Evolutionary conservation across 2,329 filamentous ascomycete genomes (phyloP).

Genomic region (Xylaria hypoxylon): DNA sequence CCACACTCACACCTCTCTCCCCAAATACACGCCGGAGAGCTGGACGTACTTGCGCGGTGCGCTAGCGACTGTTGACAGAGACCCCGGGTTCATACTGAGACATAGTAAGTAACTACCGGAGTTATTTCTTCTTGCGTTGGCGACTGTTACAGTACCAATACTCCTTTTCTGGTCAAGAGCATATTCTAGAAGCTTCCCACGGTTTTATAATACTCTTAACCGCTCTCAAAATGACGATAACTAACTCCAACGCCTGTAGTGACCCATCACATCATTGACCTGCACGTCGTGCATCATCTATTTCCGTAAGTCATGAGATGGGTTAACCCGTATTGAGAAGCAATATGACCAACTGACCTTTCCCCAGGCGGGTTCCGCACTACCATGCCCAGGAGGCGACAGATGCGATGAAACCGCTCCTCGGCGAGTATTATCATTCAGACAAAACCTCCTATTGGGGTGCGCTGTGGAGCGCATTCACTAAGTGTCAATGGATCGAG

Average conservation of each 20-base stretch:
- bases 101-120: constrained; percentile 51
- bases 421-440: constrained; percentile 65
- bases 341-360: background rate
- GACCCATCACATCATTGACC: constrained; percentile 74
- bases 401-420: constrained; percentile 65
- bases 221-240: background rate
- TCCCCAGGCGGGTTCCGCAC: constrained; percentile 63
- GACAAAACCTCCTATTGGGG: constrained; percentile 59
- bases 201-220: background rate
- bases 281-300: constrained; percentile 72
- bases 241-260: constrained; percentile 44
- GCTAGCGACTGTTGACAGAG: constrained; percentile 70
- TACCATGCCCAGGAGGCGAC: constrained; percentile 71
- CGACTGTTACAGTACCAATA: no score
- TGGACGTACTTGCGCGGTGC: constrained; percentile 74
- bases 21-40: constrained; percentile 64
- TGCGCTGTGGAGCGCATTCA: constrained; percentile 60
- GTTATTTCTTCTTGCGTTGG: background rate
- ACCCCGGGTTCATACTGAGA: constrained; percentile 70
- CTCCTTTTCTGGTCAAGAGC: background rate
- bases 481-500: constrained; percentile 61
- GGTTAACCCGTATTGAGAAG: background rate
- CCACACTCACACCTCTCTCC: constrained; percentile 64
- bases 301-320: constrained; percentile 59
- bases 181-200: background rate